These are phyloP conservation scores for Tricholoma flavovirens DNA, from an alignment of 768 basidiomycete species.

Conservation along the genomic window DNA sequence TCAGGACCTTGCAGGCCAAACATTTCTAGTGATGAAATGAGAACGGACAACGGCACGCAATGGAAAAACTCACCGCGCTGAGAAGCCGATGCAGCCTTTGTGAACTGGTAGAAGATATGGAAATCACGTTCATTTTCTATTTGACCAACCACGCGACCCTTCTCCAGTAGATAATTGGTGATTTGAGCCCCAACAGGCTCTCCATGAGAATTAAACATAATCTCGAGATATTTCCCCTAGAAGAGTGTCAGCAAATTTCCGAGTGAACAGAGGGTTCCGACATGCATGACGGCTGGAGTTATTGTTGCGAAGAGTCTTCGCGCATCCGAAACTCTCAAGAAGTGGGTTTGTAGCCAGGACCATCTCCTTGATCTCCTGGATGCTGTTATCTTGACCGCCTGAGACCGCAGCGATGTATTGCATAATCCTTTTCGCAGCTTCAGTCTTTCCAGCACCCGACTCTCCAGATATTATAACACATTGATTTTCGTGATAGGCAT, in stretches of 20 bases:
- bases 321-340: slow-evolving; percentile 97
- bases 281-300: slow-evolving; percentile 97
- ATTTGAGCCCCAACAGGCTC: slow-evolving; percentile 97
- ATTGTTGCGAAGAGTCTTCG: slow-evolving; percentile 97
- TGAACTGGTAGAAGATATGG: slow-evolving; percentile 99
- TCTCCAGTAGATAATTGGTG: slow-evolving; percentile 96
- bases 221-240: slow-evolving; percentile 98
- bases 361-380: slow-evolving; percentile 99
- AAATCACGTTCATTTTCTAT: slow-evolving; percentile 96
- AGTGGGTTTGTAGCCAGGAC: slow-evolving; percentile 97
- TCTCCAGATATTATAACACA: slow-evolving; percentile 99
- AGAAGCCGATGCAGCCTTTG: slow-evolving; percentile 85
- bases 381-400: slow-evolving; percentile 80
- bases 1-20: slow-evolving; percentile 97
- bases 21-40: slow-evolving; percentile 50
- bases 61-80: slow-evolving; percentile 66
- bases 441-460: slow-evolving; percentile 98
- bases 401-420: slow-evolving; percentile 98
- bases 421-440: slow-evolving; percentile 99
- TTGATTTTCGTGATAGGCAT: slow-evolving; percentile 98
- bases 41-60: slow-evolving; percentile 7
- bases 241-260: slow-evolving; percentile 13
- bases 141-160: slow-evolving; percentile 94
- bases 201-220: slow-evolving; percentile 93
- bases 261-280: slow-evolving; percentile 9